Evolutionary conservation across 306 rosid genomes (phyloP).

Genomic region (Dalbergia cochinchinensis): DNA sequence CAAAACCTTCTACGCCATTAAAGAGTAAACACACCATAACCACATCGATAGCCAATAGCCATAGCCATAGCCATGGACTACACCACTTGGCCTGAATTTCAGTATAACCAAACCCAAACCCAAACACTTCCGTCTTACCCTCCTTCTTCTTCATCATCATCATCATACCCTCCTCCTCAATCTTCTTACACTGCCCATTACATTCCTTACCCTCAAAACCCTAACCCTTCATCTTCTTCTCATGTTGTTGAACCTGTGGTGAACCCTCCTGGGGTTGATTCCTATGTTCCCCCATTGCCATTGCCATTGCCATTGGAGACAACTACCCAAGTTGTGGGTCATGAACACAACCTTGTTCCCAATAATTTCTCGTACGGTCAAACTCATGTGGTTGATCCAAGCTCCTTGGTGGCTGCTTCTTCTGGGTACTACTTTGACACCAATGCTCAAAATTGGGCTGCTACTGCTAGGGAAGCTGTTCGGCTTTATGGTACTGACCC

Average conservation of each 20-base stretch:
- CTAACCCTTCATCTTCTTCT: slow-evolving; percentile 34
- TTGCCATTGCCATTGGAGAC: background rate
- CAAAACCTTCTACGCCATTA: slow-evolving; percentile 3
- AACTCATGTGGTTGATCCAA: slow-evolving; percentile 30
- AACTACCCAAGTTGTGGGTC: slow-evolving; percentile 12
- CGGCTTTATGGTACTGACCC: slow-evolving; percentile 49
- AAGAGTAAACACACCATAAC: background rate
- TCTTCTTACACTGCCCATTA: slow-evolving; percentile 33
- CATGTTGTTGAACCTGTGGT: slow-evolving; percentile 12
- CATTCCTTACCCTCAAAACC: slow-evolving; percentile 44
- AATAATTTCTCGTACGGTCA: slow-evolving; percentile 39
- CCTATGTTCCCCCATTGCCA: slow-evolving; percentile 12
- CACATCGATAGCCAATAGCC: background rate
- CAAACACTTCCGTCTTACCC: slow-evolving; percentile 7
- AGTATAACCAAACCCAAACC: slow-evolving; percentile 19
- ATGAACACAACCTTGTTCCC: slow-evolving; percentile 24
- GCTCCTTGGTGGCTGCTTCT: slow-evolving; percentile 11
- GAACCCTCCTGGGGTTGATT: slow-evolving; percentile 52
- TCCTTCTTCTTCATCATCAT: background rate
- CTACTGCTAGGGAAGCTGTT: slow-evolving; percentile 51
- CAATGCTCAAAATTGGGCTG: slow-evolving; percentile 48
- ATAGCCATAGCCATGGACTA: slow-evolving; percentile 41
- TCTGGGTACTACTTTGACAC: slow-evolving; percentile 41
- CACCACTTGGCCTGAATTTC: slow-evolving; percentile 38
- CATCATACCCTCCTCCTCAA: slow-evolving; percentile 17